Evolutionary conservation across 129 eudicot species (phyloP).

Genomic region (Smallanthus sonchifolius): DNA sequence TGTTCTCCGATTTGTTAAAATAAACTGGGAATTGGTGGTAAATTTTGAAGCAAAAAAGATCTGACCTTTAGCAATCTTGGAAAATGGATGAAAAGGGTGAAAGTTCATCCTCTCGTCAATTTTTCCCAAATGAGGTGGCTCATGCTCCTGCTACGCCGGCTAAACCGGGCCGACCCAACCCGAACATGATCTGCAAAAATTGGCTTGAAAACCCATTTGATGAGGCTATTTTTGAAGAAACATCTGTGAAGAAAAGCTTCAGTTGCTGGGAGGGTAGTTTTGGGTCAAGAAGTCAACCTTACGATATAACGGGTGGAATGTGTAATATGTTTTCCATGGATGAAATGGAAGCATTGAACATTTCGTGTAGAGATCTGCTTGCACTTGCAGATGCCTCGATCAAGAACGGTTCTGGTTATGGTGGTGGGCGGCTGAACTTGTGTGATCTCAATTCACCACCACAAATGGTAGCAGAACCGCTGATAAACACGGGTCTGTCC

Average conservation of each 20-base stretch:
- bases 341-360: slow-evolving; percentile 13
- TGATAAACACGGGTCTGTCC: slow-evolving; percentile 11
- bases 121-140: slow-evolving; percentile 28
- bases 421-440: slow-evolving; percentile 15
- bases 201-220: slow-evolving; percentile 19
- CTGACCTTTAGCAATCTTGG: slow-evolving; percentile 5
- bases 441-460: slow-evolving; percentile 45
- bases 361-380: slow-evolving; percentile 49
- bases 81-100: slow-evolving; percentile 43
- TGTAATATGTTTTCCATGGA: slow-evolving; percentile 19
- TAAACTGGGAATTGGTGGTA: slow-evolving; percentile 7
- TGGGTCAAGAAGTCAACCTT: slow-evolving; percentile 22
- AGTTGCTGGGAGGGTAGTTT: slow-evolving; percentile 29
- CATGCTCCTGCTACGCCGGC: slow-evolving; percentile 68
- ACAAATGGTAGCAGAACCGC: slow-evolving; percentile 16
- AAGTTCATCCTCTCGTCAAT: slow-evolving; percentile 28
- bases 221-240: slow-evolving; percentile 11
- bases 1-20: neutral
- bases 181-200: slow-evolving; percentile 22
- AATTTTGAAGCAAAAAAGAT: slow-evolving; percentile 1
- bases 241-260: slow-evolving; percentile 12
- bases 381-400: slow-evolving; percentile 39
- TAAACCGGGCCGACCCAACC: slow-evolving; percentile 30
- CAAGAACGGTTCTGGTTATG: slow-evolving; percentile 5
- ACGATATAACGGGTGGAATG: slow-evolving; percentile 8